Percentiles rank a stretch among this genome's conserved stretches.
Conservation (phyloP, 2,329 filamentous ascomycete genomes). For the Albifimbria verrucaria region DNA sequence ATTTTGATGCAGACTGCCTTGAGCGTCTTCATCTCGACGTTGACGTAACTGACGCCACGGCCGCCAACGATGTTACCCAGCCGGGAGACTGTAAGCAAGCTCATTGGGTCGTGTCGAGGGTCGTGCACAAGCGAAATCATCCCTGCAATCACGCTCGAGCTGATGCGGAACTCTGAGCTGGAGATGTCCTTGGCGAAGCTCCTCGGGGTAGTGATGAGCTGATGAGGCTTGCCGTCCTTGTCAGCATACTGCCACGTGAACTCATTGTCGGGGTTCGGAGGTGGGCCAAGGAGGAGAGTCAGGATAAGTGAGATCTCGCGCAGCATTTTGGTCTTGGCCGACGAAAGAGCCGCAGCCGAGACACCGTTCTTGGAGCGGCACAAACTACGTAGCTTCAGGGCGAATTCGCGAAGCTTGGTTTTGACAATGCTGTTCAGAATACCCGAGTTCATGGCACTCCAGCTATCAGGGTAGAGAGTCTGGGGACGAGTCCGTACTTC, state of each 20-base stretch:
- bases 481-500: conserved; percentile 92
- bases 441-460: conserved; percentile 69
- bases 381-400: conserved; percentile 65
- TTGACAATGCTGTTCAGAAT: conserved; percentile 73
- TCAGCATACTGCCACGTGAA: conserved; percentile 83
- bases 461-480: conserved; percentile 75
- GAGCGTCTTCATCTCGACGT: conserved; percentile 70
- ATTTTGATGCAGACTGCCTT: conserved; percentile 73
- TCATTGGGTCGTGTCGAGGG: conserved; percentile 71
- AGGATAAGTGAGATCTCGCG: conserved; percentile 76
- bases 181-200: conserved; percentile 70
- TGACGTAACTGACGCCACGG: conserved; percentile 74
- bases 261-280: conserved; percentile 63
- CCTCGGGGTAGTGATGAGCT: conserved; percentile 62
- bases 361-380: conserved; percentile 28
- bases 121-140: conserved; percentile 85
- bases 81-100: conserved; percentile 70
- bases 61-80: conserved; percentile 82
- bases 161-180: conserved; percentile 55
- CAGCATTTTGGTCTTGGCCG: conserved; percentile 69
- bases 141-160: conserved; percentile 57
- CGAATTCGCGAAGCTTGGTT: conserved; percentile 83
- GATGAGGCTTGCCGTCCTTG: conserved; percentile 60
- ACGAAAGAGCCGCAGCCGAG: conserved; percentile 37
- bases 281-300: conserved; percentile 78